Percentiles rank a stretch among this genome's conserved stretches.
These are phyloP conservation scores for Penicillium decumbens DNA, from an alignment of 2,329 filamentous ascomycete species.

Conservation along the genomic window DNA sequence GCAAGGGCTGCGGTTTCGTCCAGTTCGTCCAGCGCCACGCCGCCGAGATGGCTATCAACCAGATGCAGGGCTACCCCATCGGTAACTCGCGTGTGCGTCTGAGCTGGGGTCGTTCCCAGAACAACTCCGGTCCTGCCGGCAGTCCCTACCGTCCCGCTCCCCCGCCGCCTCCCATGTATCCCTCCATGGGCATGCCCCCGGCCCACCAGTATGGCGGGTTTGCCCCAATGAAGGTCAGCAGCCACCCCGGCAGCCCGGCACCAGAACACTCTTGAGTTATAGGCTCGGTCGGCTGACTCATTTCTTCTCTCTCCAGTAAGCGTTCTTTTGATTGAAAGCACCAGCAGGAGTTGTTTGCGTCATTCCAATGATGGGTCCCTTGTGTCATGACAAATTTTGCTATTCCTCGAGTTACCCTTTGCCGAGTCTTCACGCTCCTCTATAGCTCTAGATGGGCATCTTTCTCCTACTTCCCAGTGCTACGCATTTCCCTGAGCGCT, in stretches of 20 bases:
- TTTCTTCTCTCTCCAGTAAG: constrained; percentile 29
- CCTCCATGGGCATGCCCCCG: constrained; percentile 64
- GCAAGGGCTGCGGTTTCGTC: constrained; percentile 98
- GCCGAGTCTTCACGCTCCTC: constrained; percentile 9
- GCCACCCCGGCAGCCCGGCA: constrained; percentile 28
- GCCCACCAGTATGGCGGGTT: constrained; percentile 59
- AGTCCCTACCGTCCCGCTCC: constrained; percentile 96
- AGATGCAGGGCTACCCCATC: constrained; percentile 99
- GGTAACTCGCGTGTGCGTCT: constrained; percentile 96
- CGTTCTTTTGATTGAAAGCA: constrained; percentile 41
- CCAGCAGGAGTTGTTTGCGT: constrained; percentile 42
- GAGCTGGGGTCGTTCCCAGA: constrained; percentile 96
- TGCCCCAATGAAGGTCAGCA: constrained; percentile 62
- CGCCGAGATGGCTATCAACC: constrained; percentile 99
- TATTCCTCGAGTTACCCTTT: constrained; percentile 19
- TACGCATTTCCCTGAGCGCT: constrained; percentile 42
- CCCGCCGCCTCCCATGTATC: constrained; percentile 64
- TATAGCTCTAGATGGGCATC: constrained; percentile 44
- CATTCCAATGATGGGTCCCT: constrained; percentile 42
- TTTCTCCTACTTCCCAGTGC: constrained; percentile 35
- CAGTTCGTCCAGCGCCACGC: constrained; percentile 99
- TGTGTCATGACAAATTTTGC: constrained; percentile 39
- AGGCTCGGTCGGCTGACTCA: constrained; percentile 28
- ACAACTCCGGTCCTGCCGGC: constrained; percentile 94
- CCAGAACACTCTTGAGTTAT: constrained; percentile 27